Base-by-base conservation (phyloP, 192 early-diverging fungal genomes). In the Backusella sp. region DNA sequence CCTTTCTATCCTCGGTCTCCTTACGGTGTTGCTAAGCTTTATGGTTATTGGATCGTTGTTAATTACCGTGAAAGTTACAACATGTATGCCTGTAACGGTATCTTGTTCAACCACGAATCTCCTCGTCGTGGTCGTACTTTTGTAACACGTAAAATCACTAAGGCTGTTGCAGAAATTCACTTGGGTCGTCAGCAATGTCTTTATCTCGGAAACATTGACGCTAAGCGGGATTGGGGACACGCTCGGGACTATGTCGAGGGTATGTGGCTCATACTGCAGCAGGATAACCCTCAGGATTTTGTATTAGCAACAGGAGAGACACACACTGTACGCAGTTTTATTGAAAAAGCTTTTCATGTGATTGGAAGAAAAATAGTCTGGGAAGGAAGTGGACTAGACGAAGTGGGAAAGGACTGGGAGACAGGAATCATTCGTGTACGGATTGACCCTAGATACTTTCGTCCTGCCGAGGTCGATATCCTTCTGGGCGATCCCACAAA, bases 221-320 rank as follows among this genome's bases (percentile, higher is more conserved):
- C 92, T 69, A 91, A 91, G 80, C 85, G 91, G 80, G 91, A 92
- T 83, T 92, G 92, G 92, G 92, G 91, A 59, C 91, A 93, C 66
- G 91, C 92, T 32, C 84, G 88, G 46, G 91, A 94, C 72, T 94
- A 94, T 80, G 83, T 81, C 65, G 84, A 92, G 82, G 91, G 92
- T 30, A 94, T 93, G 91, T 93, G 91, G 90, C 76, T 89, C 34
- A 94, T 93, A 89, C 83, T 94, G 30, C 91, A 93, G 79, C 91
- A 94, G 77, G 91, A 92, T 6, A 26, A 75, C 4, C 86, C 90
- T 17, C 88, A 93, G 3, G 92, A 94, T 78, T 94, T 87, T 83
- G 91, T 94, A 8, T 80, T 94, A 41, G 90, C 92, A 17, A 93
- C 91, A 6, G 91, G 91, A 46, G 92, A 94, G 80, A 94, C 92